Percentiles rank a stretch among this genome's conserved stretches.
phyloP scores from a whole-genome alignment of 352 stramenopile species.

The Pythium volutum region DNA sequence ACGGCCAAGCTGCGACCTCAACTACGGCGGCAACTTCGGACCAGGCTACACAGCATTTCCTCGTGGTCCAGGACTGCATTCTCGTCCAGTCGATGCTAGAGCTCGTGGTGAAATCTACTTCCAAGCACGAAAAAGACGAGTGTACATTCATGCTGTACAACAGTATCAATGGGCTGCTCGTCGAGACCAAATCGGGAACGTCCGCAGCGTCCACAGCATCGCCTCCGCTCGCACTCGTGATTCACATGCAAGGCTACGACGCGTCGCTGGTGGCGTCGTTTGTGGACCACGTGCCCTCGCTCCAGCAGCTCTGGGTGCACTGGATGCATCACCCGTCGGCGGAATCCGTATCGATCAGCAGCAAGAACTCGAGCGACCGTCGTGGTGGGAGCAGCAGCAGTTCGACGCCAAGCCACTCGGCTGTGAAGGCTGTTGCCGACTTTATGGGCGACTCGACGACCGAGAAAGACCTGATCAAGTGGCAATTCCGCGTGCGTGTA shows the following conservation, averaged over 20 bases:
- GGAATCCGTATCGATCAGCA: neutral
- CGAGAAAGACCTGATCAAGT: slow-evolving; percentile 52
- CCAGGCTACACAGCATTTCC: slow-evolving; percentile 39
- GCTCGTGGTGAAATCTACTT: slow-evolving; percentile 15
- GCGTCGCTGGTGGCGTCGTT: slow-evolving; percentile 30
- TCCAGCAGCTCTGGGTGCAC: slow-evolving; percentile 50
- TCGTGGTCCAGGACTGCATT: slow-evolving; percentile 57
- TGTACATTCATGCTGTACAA: slow-evolving; percentile 7
- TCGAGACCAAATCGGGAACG: neutral
- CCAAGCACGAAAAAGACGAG: slow-evolving; percentile 4
- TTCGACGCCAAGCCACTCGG: neutral
- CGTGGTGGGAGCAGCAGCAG: neutral
- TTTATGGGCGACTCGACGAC: slow-evolving; percentile 36
- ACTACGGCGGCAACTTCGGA: slow-evolving; percentile 6
- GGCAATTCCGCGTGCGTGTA: slow-evolving; percentile 48
- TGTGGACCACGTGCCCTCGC: slow-evolving; percentile 32
- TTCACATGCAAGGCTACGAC: slow-evolving; percentile 58
- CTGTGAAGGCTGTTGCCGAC: slow-evolving; percentile 48
- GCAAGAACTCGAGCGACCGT: neutral
- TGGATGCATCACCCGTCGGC: slow-evolving; percentile 37
- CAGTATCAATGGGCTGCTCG: slow-evolving; percentile 6
- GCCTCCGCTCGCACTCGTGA: slow-evolving; percentile 34
- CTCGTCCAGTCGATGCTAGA: slow-evolving; percentile 46
- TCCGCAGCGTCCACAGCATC: slow-evolving; percentile 7
- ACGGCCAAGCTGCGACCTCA: slow-evolving; percentile 3